Evolutionary conservation across 371 early-diverging fungal species (phyloP).

Genomic region (Saksenaea oblongispora): DNA sequence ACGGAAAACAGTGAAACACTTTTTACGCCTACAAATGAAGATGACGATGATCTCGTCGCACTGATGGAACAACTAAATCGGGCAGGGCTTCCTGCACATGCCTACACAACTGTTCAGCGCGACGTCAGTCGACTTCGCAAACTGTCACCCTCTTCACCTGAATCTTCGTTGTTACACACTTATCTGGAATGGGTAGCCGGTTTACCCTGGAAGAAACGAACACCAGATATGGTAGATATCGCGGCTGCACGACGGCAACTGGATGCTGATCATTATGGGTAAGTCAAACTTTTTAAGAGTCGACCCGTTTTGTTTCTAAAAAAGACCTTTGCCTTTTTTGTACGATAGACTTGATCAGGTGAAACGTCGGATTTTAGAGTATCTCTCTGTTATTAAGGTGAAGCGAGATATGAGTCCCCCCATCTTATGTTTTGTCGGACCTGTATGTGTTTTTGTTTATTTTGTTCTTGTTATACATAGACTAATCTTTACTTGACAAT

Average conservation of each 20-base stretch:
- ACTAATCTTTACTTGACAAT: neutral
- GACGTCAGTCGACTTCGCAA: constrained; percentile 75
- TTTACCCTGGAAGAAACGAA: constrained; percentile 72
- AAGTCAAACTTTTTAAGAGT: neutral
- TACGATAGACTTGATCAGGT: constrained; percentile 65
- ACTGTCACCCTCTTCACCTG: constrained; percentile 72
- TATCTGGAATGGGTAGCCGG: constrained; percentile 79
- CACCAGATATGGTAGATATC: constrained; percentile 65
- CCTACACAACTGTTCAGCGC: constrained; percentile 59
- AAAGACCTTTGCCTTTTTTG: neutral
- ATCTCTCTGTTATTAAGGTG: constrained; percentile 77
- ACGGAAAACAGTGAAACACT: neutral
- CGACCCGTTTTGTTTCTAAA: neutral
- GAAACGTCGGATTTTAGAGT: constrained; percentile 82
- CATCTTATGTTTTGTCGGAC: constrained; percentile 81
- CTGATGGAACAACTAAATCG: constrained; percentile 53
- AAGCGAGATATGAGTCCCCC: constrained; percentile 70
- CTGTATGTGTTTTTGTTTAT: constrained; percentile 22
- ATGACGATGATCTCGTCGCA: constrained; percentile 69
- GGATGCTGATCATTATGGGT: constrained; percentile 82
- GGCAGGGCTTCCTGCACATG: constrained; percentile 65
- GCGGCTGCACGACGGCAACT: constrained; percentile 61
- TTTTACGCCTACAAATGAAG: constrained; percentile 19
- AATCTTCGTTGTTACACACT: constrained; percentile 76
- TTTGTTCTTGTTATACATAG: neutral